Evolutionary conservation across 2,329 filamentous ascomycete genomes (phyloP), one percentile per base, ranked within the genome.

Genomic region (Hypoxylon sp.): DNA sequence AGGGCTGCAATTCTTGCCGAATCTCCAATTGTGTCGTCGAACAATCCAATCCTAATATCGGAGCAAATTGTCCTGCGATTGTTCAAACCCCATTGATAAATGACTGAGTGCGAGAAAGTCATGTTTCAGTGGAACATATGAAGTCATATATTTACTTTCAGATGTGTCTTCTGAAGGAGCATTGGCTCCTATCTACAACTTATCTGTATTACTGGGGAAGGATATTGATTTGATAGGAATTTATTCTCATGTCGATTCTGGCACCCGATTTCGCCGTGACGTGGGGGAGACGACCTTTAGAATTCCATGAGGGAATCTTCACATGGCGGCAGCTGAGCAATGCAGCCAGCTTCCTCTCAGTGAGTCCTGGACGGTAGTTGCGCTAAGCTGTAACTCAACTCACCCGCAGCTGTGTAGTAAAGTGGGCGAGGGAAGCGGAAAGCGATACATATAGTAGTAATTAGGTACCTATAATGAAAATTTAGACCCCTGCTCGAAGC

Each of bases 1-100:
- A 67, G 24, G 59, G 64, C 66, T 67, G 54, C 58, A 61, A 68
- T 67, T 59, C 57, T 54, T 22, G 52, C 52, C 17, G 47, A 56
- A 10, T 50, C 19, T 46, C 34, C 39, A 28, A 37, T 4, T 32
- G 11, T 32, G 34, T 22, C 50, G 20, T 52, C 34, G 10, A 54
- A n/a, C 6, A 48, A 54, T 41, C 17, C 37, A 4, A 54, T 30
- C 44, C 11, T 61, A 43, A 28, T 51, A 17, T 64, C 61, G 64
- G 67, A 64, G 61, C 22, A 62, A 53, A 67, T 43, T 22, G 60
- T 64, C 60, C 64, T 59, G 51, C 15, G 41, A 30, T 41, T 20
- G 44, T 48, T 48, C 5, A 17, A 47, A 55, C 15, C 4, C 53
- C 53, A 34, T n/a, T 28, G 37, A 39, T 28, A 30, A 37, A 34